Evolutionary conservation across 202 grass and related monocot genomes (phyloP).

Genomic region (Panicum hallii): DNA sequence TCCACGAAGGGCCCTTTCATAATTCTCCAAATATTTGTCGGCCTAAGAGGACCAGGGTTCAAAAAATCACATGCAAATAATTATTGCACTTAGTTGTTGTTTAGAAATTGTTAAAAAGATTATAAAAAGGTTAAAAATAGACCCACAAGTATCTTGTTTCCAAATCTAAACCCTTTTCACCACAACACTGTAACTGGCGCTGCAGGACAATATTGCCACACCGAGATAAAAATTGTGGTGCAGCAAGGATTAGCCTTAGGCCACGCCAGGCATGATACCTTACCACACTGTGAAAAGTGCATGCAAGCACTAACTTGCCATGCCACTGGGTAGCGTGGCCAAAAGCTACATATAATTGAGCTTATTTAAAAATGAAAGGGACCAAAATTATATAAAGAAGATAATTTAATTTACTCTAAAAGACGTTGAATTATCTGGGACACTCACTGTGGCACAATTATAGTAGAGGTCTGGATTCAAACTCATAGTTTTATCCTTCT

Average conservation of each 20-base stretch:
- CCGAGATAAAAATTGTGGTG: neutral
- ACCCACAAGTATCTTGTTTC: neutral
- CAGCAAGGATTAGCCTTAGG: neutral
- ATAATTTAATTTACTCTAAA: conserved; percentile 36
- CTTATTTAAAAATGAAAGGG: neutral
- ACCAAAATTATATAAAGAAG: neutral
- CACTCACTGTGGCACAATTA: conserved; percentile 89
- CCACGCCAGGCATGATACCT: neutral
- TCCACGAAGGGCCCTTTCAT: conserved; percentile 91
- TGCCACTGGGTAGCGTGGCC: neutral
- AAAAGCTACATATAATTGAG: neutral
- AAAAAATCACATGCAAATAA: conserved; percentile 37
- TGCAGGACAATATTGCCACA: conserved; percentile 11
- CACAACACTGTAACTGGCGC: neutral
- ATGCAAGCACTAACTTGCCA: neutral
- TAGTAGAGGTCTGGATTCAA: conserved; percentile 90
- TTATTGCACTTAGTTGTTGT: neutral
- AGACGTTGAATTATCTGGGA: conserved; percentile 7
- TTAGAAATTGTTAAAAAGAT: neutral
- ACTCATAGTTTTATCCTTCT: conserved; percentile 86
- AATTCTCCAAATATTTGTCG: conserved; percentile 94
- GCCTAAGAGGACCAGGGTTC: conserved; percentile 55
- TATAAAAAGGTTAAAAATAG: neutral
- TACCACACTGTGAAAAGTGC: neutral
- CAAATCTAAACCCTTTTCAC: neutral